Evolutionary conservation across 495 filamentous ascomycete species (phyloP).

Genomic region (Penicillium longicatenatum): DNA sequence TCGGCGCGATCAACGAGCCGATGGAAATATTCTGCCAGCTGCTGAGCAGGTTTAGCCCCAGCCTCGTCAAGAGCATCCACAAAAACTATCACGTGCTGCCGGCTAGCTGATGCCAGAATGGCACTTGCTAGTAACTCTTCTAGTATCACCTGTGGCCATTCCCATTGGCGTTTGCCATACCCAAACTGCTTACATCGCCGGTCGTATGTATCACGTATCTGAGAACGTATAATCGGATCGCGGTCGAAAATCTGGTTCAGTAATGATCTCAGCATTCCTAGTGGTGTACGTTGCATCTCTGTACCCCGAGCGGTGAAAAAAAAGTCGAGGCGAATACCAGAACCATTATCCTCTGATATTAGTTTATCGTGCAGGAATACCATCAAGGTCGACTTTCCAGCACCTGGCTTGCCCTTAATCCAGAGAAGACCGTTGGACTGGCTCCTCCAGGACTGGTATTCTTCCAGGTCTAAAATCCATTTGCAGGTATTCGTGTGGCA

Average conservation of each 20-base stretch:
- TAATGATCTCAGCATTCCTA: constrained; percentile 22
- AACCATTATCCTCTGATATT: background rate
- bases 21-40: constrained; percentile 15
- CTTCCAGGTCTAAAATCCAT: constrained; percentile 38
- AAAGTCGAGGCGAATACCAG: constrained; percentile 14
- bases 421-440: constrained; percentile 38
- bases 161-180: constrained; percentile 10
- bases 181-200: constrained; percentile 16
- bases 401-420: constrained; percentile 54
- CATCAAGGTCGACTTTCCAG: constrained; percentile 52
- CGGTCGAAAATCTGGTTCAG: constrained; percentile 13
- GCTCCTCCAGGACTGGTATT: constrained; percentile 36
- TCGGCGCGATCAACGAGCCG: constrained; percentile 4
- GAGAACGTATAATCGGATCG: constrained; percentile 7
- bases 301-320: constrained; percentile 22
- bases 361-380: constrained; percentile 19
- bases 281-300: constrained; percentile 16
- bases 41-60: constrained; percentile 12
- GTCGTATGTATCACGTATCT: constrained; percentile 14
- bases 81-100: constrained; percentile 12
- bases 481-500: constrained; percentile 35
- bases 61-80: constrained; percentile 29
- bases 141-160: constrained; percentile 17
- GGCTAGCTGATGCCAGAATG: constrained; percentile 11
- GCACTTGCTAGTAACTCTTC: constrained; percentile 11